Base-by-base conservation (phyloP, 2,329 filamentous ascomycete genomes). In the Blastomyces gilchristii region DNA sequence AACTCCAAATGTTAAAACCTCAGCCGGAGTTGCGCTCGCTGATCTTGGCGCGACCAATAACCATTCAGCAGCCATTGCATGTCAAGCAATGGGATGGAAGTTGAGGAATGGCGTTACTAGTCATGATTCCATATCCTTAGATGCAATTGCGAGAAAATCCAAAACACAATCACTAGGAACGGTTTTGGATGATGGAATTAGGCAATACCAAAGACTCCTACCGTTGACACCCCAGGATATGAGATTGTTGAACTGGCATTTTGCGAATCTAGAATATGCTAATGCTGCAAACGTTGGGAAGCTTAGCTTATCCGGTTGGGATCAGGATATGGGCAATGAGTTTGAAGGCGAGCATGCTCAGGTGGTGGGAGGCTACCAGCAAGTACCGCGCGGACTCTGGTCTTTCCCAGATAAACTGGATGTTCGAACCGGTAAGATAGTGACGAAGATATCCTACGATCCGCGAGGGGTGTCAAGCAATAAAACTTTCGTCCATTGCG, bases 231-330 rank as follows among this genome's bases (percentile, higher is more conserved):
- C 92, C 0, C 89, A 91, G 71, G 94, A 99, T 71, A 87, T 96
- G 75, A 85, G 94, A 56, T 80, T 99, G 18, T 83, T 97, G 71
- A 99, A 97, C 71, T 99, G 94, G 94, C 95, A 99, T 75, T 89
- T 97, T 74, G 95, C 95, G 67, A 99, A 99, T 72, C 82, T 99
- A 16, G 94, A 99, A 75, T 99, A 99, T 72, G 95, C 93, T 66
- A 99, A 97, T 74, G 94, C 94, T 1, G 90, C 87, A 1, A 95
- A 91, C 67, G 86, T 96, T 62, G 87, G 89, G 67, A 88, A 89
- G 66, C 83, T 99, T 22, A 97, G 93, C 74, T 83, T 99, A 16
- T 86, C 87, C 8, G 87, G 92, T 0, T 97, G 95, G 90, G 95
- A 99, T 74, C 91, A 99, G 70, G 95, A 99, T 72, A 91, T 92